These are phyloP conservation scores for Alliaria petiolata DNA, from an alignment of 345 rosid genomes.

Conservation along the genomic window DNA sequence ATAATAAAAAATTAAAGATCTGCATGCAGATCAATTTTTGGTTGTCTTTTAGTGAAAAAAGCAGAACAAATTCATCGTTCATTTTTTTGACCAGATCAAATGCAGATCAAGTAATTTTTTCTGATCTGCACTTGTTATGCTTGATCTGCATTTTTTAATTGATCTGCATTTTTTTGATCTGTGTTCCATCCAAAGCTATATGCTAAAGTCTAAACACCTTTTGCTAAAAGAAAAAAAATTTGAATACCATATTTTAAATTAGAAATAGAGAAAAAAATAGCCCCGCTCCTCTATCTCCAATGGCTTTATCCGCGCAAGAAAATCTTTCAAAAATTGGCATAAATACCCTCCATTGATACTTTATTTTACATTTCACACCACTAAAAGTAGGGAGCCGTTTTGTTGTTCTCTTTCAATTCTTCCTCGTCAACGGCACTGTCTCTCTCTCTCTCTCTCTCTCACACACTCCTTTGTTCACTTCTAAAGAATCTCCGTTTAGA, in stretches of 20 bases:
- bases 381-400: conserved; percentile 17
- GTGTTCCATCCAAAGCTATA: no score
- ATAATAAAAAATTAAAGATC: no score
- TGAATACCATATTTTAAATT: neutral
- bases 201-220: no score
- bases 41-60: no score
- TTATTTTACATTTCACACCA: conserved; percentile 10
- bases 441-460: neutral
- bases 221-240: neutral
- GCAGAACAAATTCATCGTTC: no score
- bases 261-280: neutral
- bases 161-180: no score
- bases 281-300: neutral
- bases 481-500: conserved; percentile 7
- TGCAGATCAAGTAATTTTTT: no score
- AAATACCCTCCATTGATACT: conserved; percentile 27
- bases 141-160: no score
- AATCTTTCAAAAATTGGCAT: conserved; percentile 14
- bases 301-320: conserved; percentile 36
- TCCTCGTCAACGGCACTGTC: conserved; percentile 1
- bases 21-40: no score
- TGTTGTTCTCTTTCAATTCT: neutral
- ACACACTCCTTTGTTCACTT: conserved; percentile 2
- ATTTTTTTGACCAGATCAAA: no score
- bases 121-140: no score